These are phyloP conservation scores for Candida tallmaniae DNA, from an alignment of 805 yeast species.

Conservation along the genomic window DNA sequence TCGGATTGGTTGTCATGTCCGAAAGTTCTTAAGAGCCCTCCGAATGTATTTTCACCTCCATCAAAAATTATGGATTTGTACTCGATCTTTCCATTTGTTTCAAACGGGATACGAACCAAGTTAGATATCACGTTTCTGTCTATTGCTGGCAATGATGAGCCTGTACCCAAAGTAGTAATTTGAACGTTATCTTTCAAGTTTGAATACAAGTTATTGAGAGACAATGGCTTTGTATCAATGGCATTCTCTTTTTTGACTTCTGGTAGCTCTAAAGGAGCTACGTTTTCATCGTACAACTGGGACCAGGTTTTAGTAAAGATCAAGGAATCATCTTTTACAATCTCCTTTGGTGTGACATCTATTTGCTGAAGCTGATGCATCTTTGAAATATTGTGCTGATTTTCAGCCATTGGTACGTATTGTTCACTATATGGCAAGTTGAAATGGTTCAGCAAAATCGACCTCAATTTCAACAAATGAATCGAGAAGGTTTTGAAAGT, in stretches of 20 bases:
- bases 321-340: constrained; percentile 17
- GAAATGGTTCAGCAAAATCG: constrained; percentile 42
- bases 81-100: constrained; percentile 13
- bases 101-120: constrained; percentile 63
- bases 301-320: constrained; percentile 23
- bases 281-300: constrained; percentile 26
- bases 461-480: constrained; percentile 52
- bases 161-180: constrained; percentile 81
- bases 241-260: constrained; percentile 12
- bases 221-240: constrained; percentile 16
- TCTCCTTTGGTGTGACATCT: constrained; percentile 18
- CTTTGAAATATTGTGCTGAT: constrained; percentile 11
- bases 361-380: constrained; percentile 31
- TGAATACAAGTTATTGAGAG: constrained; percentile 13
- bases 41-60: constrained; percentile 94
- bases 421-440: constrained; percentile 35
- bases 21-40: constrained; percentile 60
- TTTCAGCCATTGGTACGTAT: constrained; percentile 11
- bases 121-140: constrained; percentile 83
- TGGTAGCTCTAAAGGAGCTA: constrained; percentile 16
- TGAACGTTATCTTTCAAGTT: constrained; percentile 53
- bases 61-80: constrained; percentile 62
- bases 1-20: constrained; percentile 40
- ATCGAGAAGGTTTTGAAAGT: constrained; percentile 53
- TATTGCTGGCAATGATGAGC: constrained; percentile 83